phyloP scores from a whole-genome alignment of 495 filamentous ascomycete species.

The Penicillium desertorum region DNA sequence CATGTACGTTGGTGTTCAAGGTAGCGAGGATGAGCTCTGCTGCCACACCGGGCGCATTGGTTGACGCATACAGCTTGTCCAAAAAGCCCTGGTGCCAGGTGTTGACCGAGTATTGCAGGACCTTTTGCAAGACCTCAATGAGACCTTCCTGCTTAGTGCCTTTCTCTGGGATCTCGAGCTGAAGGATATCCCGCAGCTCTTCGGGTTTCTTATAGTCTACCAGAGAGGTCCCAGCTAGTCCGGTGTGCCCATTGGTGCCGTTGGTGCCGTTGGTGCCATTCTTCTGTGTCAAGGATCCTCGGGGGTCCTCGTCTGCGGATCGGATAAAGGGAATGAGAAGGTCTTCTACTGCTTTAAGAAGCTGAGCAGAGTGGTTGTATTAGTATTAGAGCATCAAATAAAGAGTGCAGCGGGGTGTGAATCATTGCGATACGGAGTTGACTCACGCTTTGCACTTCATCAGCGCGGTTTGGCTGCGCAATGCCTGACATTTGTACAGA shows the following conservation, averaged over 20 bases:
- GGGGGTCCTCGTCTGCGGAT: constrained; percentile 64
- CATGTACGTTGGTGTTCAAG: constrained; percentile 88
- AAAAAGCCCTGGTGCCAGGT: constrained; percentile 96
- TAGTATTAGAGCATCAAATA: background rate
- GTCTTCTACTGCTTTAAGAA: constrained; percentile 69
- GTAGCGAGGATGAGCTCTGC: constrained; percentile 79
- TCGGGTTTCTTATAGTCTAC: constrained; percentile 70
- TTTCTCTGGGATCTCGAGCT: constrained; percentile 62
- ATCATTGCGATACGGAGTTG: constrained; percentile 9
- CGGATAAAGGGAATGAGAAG: constrained; percentile 78
- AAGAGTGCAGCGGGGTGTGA: constrained; percentile 4
- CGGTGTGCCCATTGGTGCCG: constrained; percentile 45
- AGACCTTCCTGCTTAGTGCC: constrained; percentile 72
- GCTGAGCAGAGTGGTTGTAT: constrained; percentile 44
- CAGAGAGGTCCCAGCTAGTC: constrained; percentile 56
- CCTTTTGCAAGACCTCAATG: constrained; percentile 59
- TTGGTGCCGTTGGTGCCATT: constrained; percentile 32
- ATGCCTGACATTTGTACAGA: constrained; percentile 28
- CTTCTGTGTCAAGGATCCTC: constrained; percentile 48
- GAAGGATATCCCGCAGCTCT: constrained; percentile 63
- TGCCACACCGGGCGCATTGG: constrained; percentile 78
- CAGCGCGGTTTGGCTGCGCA: constrained; percentile 33
- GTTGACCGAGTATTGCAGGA: constrained; percentile 84
- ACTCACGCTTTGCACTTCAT: constrained; percentile 49
- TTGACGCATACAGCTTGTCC: constrained; percentile 86